Conservation (phyloP, 495 filamentous ascomycete species). For the Jackrogersella multiformis region DNA sequence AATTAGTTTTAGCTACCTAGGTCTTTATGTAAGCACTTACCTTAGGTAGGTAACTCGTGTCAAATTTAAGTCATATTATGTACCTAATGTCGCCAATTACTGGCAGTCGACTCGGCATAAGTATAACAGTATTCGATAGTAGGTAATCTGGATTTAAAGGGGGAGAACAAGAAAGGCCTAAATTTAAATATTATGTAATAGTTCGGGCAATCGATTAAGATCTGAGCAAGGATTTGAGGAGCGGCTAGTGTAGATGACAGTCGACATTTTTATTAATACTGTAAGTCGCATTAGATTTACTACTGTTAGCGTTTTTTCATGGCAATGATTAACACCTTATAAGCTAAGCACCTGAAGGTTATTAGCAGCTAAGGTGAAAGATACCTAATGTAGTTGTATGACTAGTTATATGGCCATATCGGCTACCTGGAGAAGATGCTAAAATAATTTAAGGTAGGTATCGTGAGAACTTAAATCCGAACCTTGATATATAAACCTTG, state of each 20-base stretch:
- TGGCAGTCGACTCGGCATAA: too few species aligned
- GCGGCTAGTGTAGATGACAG: constrained; percentile 5
- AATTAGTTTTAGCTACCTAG: too few species aligned
- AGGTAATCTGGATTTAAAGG: constrained; percentile 16
- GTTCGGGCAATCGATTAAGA: constrained; percentile 16
- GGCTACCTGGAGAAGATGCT: constrained; percentile 23
- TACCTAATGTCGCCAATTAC: too few species aligned
- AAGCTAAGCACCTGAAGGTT: too few species aligned
- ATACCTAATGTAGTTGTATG: background rate
- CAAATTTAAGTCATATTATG: too few species aligned
- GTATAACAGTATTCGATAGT: constrained; percentile 16
- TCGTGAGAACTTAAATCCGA: background rate
- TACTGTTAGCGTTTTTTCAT: too few species aligned
- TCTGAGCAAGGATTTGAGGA: constrained; percentile 14
- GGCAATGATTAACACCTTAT: too few species aligned
- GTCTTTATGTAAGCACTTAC: too few species aligned
- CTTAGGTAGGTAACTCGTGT: too few species aligned
- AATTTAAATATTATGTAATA: constrained; percentile 12
- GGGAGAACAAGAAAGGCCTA: background rate
- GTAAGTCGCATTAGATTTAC: too few species aligned
- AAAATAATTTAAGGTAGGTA: constrained; percentile 16
- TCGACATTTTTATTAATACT: background rate
- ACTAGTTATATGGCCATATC: constrained; percentile 16
- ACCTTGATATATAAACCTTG: too few species aligned
- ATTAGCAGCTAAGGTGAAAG: too few species aligned